Conservation (phyloP, 805 yeast genomes). For the Suhomyces xylopsoci region DNA sequence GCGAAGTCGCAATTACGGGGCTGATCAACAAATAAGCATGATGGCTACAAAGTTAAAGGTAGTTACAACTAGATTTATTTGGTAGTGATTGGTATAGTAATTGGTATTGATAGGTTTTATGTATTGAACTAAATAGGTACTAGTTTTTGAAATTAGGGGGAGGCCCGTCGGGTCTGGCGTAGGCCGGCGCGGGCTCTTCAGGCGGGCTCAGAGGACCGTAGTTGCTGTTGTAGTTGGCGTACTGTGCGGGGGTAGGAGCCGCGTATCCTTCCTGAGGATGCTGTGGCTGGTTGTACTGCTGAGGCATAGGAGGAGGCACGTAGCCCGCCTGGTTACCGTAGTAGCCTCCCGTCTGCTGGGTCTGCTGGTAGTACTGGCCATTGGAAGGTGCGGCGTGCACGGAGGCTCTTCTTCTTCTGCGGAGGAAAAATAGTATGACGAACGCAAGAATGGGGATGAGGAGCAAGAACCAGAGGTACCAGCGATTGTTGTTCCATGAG, state of each 20-base stretch:
- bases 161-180: conserved; percentile 15
- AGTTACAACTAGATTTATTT: too few species aligned
- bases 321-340: conserved; percentile 5
- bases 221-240: conserved; percentile 2
- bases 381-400: conserved; percentile 2
- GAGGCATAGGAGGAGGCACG: conserved; percentile 8
- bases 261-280: conserved; percentile 2
- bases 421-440: conserved; percentile 5
- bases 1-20: neutral
- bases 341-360: conserved; percentile 12
- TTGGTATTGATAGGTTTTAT: too few species aligned
- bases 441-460: conserved; percentile 10
- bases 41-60: too few species aligned
- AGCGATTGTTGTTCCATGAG: conserved; percentile 10
- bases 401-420: conserved; percentile 8
- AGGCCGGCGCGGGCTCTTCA: conserved; percentile 6
- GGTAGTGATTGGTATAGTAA: too few species aligned
- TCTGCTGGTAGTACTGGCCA: conserved; percentile 13
- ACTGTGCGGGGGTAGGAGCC: conserved; percentile 1
- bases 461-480: conserved; percentile 13
- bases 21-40: neutral
- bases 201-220: conserved; percentile 1
- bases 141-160: conserved; percentile 12
- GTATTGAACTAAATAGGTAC: too few species aligned
- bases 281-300: neutral